Base-by-base conservation (phyloP, 2,329 filamentous ascomycete genomes). In the Aspergillus luchuensis region DNA sequence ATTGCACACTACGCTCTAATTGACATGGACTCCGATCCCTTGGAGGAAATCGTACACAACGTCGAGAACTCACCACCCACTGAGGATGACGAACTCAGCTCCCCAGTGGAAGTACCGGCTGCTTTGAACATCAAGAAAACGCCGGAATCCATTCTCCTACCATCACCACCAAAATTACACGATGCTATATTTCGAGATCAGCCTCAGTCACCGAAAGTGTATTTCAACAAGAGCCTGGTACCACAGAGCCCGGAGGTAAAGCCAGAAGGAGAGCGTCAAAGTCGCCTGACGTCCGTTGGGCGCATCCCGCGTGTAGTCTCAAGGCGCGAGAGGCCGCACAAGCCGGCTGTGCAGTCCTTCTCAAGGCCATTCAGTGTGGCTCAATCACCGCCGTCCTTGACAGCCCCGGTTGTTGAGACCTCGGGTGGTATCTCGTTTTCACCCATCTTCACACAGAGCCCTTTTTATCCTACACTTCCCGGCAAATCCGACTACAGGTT, bases 301-400 rank as follows among this genome's bases (percentile, higher is more conserved):
- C 87, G 93, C 15, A 97, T 97, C 55, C 93, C 93, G 8, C 88
- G 87, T 68, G 91, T 97, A 4, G 82, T 94, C 30, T 91, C 87
- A 49, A 87, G 84, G 54, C 79, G 81, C 51, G 83, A 84, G 50
- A 84, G 88, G 56, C 81, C 87, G 38, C 85, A 89, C 63, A 85
- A 85, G 51, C 85, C 86, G 1, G 89, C 91, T 0, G 85, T 90
- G 1, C 89, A 87, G 71, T 96, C 91, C 33, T 97, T 97, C 73
- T 97, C 93, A 3, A 83, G 92, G 8, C 92, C 93, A 0, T 96
- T 97, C 72, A 82, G 87, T 66, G 66, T 69, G 17, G 78, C 71
- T 4, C 77, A 80, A 15, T 75, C 77, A 4, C 79, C 82, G 51
- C 41, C 41, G 10, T 79, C 80, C 5, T 53, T 78, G 39, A 64